phyloP scores from a whole-genome alignment of 2,329 filamentous ascomycete genomes.

The Aspergillaceae sp. region DNA sequence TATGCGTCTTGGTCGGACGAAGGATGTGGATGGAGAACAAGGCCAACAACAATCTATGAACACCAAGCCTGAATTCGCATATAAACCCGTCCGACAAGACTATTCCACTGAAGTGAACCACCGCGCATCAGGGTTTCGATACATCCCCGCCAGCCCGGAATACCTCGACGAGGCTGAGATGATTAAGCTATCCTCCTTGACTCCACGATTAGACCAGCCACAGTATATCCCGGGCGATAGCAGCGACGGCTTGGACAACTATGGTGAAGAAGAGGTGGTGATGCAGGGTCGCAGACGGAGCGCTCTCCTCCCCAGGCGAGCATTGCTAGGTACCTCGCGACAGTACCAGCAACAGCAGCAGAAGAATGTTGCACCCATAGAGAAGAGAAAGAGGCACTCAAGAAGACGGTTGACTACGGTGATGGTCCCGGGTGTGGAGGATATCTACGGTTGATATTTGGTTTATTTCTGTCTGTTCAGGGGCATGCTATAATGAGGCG shows the following conservation, averaged over 20 bases:
- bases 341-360: too few species aligned
- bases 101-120: slow-evolving; percentile 21
- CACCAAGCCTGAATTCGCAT: slow-evolving; percentile 21
- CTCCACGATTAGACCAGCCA: not conserved
- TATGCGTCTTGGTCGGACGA: slow-evolving; percentile 15
- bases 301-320: too few species aligned
- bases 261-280: not conserved
- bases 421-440: slow-evolving; percentile 31
- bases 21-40: slow-evolving; percentile 6
- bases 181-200: not conserved
- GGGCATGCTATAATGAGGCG: not conserved
- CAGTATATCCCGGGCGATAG: not conserved
- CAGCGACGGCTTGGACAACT: too few species aligned
- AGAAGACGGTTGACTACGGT: slow-evolving; percentile 21
- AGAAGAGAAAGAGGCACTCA: not conserved
- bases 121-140: slow-evolving; percentile 19
- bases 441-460: slow-evolving; percentile 22
- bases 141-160: slow-evolving; percentile 22
- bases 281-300: not conserved
- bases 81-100: slow-evolving; percentile 25
- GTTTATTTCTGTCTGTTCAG: not conserved
- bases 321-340: too few species aligned
- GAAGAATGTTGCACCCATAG: too few species aligned
- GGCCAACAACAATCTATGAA: slow-evolving; percentile 1
- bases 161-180: slow-evolving; percentile 17